These are phyloP conservation scores for Phytophthora boehmeriae DNA, from an alignment of 352 stramenopile species.

Conservation along the genomic window DNA sequence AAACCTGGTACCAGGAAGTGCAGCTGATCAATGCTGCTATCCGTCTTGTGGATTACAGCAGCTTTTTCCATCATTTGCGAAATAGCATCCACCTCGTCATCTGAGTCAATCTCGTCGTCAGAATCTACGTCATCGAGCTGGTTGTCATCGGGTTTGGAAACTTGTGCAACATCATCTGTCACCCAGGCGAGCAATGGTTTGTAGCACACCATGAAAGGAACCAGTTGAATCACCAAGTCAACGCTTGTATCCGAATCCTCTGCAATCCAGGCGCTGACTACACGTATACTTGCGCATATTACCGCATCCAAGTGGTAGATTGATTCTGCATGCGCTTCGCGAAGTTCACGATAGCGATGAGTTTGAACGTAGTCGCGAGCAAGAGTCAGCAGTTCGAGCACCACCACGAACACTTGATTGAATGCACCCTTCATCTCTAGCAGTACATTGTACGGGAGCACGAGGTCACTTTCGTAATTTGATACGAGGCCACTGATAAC, in stretches of 20 bases:
- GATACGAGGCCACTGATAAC: slow-evolving; percentile 70
- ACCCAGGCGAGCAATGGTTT: slow-evolving; percentile 40
- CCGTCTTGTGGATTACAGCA: slow-evolving; percentile 33
- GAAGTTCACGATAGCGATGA: slow-evolving; percentile 63
- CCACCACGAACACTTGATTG: slow-evolving; percentile 68
- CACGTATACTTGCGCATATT: slow-evolving; percentile 75
- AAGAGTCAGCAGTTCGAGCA: slow-evolving; percentile 74
- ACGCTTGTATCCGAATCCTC: slow-evolving; percentile 82
- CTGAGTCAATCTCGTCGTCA: slow-evolving; percentile 76
- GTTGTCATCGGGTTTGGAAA: slow-evolving; percentile 12
- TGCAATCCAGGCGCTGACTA: slow-evolving; percentile 82
- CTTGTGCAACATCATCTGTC: slow-evolving; percentile 17
- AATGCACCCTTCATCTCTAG: slow-evolving; percentile 80
- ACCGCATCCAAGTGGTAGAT: slow-evolving; percentile 72
- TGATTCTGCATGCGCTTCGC: slow-evolving; percentile 33
- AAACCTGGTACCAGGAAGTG: slow-evolving; percentile 85
- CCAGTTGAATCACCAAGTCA: slow-evolving; percentile 65
- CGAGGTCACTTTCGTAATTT: slow-evolving; percentile 42
- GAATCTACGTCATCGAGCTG: slow-evolving; percentile 48
- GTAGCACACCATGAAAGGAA: slow-evolving; percentile 87
- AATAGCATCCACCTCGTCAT: slow-evolving; percentile 68
- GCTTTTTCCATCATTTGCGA: slow-evolving; percentile 47
- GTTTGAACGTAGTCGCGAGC: slow-evolving; percentile 75
- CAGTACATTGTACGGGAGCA: slow-evolving; percentile 74
- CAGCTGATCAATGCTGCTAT: slow-evolving; percentile 68